Conservation (phyloP, 768 basidiomycete genomes). For the Lanmaoa rubissima region DNA sequence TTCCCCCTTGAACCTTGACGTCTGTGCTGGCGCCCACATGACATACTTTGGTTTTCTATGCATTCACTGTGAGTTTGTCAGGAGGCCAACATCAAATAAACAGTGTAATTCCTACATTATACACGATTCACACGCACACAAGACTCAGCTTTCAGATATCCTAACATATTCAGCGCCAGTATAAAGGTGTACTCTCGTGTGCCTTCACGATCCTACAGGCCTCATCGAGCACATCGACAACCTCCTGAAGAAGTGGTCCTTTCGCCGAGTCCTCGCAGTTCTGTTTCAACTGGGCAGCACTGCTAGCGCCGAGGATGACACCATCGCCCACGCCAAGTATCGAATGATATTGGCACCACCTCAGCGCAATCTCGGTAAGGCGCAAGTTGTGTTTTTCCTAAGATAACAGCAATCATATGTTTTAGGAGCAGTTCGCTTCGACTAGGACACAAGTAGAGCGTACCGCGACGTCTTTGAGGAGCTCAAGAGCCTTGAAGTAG, state of each 20-base stretch:
- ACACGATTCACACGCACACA: background rate
- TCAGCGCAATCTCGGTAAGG: slow-evolving; percentile 52
- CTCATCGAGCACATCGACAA: slow-evolving; percentile 50
- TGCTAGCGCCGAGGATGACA: slow-evolving; percentile 49
- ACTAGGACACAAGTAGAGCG: slow-evolving; percentile 5
- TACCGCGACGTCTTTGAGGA: slow-evolving; percentile 42
- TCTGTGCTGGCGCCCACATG: background rate
- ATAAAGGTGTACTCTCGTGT: slow-evolving; percentile 33
- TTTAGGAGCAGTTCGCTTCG: background rate
- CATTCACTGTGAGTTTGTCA: background rate
- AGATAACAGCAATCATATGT: background rate
- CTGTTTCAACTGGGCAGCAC: slow-evolving; percentile 41
- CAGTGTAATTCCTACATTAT: background rate
- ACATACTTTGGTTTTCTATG: background rate
- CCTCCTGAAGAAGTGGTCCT: slow-evolving; percentile 52
- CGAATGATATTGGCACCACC: slow-evolving; percentile 64
- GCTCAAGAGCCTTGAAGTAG: slow-evolving; percentile 43
- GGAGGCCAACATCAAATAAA: background rate
- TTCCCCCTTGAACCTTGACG: background rate
- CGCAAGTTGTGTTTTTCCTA: slow-evolving; percentile 42
- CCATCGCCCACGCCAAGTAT: slow-evolving; percentile 42
- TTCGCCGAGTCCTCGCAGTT: slow-evolving; percentile 48
- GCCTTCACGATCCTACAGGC: slow-evolving; percentile 42
- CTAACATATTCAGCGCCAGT: slow-evolving; percentile 33
- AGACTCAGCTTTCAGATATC: background rate